phyloP scores from a whole-genome alignment of 2,329 filamentous ascomycete genomes.

The Trichoderma lentiforme region DNA sequence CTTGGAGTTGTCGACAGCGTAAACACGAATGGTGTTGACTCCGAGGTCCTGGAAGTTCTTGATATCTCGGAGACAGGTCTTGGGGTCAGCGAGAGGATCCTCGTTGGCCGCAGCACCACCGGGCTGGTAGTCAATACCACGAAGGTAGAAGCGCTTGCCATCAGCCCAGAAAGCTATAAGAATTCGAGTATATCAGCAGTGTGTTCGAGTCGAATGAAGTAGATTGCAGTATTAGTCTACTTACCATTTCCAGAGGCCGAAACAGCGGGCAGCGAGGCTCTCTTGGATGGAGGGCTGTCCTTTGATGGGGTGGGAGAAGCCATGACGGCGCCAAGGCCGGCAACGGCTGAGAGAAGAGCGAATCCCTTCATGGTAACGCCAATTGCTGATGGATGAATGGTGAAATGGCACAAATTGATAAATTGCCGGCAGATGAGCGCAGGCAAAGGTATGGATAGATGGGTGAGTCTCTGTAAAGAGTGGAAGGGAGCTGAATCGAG shows the following conservation, averaged over 20 bases:
- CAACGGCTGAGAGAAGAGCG: slow-evolving; percentile 46
- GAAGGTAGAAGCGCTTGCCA: slow-evolving; percentile 55
- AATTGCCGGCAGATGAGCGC: not conserved
- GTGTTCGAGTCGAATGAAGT: not conserved
- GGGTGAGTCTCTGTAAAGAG: slow-evolving; percentile 3
- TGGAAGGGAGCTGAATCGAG: not conserved
- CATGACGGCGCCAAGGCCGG: slow-evolving; percentile 42
- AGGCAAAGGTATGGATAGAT: slow-evolving; percentile 12
- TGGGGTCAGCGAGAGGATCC: slow-evolving; percentile 75
- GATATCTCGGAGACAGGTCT: slow-evolving; percentile 75
- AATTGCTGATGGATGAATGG: slow-evolving; percentile 19
- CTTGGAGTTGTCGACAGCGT: slow-evolving; percentile 83
- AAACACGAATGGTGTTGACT: slow-evolving; percentile 88
- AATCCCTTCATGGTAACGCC: slow-evolving; percentile 47
- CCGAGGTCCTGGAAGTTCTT: slow-evolving; percentile 78
- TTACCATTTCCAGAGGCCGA: slow-evolving; percentile 57
- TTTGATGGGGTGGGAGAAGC: slow-evolving; percentile 51
- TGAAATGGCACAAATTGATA: not conserved
- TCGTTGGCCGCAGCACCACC: slow-evolving; percentile 51
- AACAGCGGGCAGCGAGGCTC: slow-evolving; percentile 48
- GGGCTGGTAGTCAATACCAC: slow-evolving; percentile 62
- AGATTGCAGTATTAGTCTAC: slow-evolving; percentile 1
- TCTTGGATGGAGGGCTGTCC: slow-evolving; percentile 48
- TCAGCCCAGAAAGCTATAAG: slow-evolving; percentile 53
- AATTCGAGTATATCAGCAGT: not conserved